A percentile compares a stretch with the other conserved stretches of the same genome.
Conservation (phyloP, 768 basidiomycete species). For the Leccinum imitatum region DNA sequence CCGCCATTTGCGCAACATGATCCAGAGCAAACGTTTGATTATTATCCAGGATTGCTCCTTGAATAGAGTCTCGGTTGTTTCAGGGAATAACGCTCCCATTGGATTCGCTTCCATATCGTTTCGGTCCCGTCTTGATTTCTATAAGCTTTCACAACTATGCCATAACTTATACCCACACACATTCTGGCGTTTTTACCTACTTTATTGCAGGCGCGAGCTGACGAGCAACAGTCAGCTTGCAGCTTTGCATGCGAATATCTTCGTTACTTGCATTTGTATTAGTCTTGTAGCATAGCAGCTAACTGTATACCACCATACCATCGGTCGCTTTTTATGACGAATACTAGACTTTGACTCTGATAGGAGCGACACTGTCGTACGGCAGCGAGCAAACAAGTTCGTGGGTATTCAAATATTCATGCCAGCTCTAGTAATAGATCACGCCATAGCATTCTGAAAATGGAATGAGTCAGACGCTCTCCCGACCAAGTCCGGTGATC, state of each 20-base stretch:
- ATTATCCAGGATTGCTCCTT: conserved; percentile 28
- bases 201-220: conserved; percentile 4
- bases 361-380: neutral
- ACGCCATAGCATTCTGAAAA: neutral
- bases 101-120: neutral
- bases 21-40: conserved; percentile 29
- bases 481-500: conserved; percentile 8
- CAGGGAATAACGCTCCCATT: neutral
- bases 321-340: conserved; percentile 1
- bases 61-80: conserved; percentile 17
- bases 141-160: conserved; percentile 13
- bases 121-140: conserved; percentile 2
- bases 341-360: neutral
- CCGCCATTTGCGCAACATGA: conserved; percentile 31
- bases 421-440: conserved; percentile 14
- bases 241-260: conserved; percentile 3
- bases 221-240: conserved; percentile 10
- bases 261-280: conserved; percentile 13
- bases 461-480: neutral
- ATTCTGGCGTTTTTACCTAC: neutral
- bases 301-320: conserved; percentile 20
- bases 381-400: conserved; percentile 1
- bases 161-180: conserved; percentile 3
- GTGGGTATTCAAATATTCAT: conserved; percentile 20
- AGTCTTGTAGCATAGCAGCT: conserved; percentile 25